Evolutionary conservation across 306 rosid species (phyloP), one percentile per base, ranked within the genome.

Genomic region (Cucumis cinereus): DNA sequence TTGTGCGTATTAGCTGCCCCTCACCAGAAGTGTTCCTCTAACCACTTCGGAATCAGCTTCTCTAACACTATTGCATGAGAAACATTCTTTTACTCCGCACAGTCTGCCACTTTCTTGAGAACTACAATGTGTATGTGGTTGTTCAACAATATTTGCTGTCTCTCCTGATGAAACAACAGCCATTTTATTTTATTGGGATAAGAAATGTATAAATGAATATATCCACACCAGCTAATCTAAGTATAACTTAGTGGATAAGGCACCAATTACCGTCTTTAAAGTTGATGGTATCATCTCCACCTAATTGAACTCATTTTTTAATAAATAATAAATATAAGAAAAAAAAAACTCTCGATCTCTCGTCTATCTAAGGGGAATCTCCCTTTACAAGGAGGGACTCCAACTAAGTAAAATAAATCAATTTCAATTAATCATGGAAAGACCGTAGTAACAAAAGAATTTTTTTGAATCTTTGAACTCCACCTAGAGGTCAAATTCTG

Each of bases 21-120:
- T 86, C 69, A 89, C 97, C 88, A 89, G 79, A 80, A 89, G 77
- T 76, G 96, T 88, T 73, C 91, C 96, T 8, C 60, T 80, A 23
- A 89, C 84, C 3, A 78, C 86, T 16, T 79, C 11, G n/a, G n/a
- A 20, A 30, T 74, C 62, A 10, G 77, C 80, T 83, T 87, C 85
- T 16, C 73, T 30, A n/a, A n/a, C 20, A 58, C 66, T 80, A 13
- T 43, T 63, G 14, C 77, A 24, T 11, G 83, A 60, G 41, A 17
- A 68, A 63, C 85, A 76, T 13, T 69, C 28, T 36, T 75, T 38
- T 41, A 61, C 24, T 5, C 77, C 59, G 26, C 81, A 79, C 7
- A 73, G 20, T 64, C 35, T 41, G 33, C 79, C 83, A 15, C 12
- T 10, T 30, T 35, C 81, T 19, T 62, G 26, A 36, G 76, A 69